phyloP scores from a whole-genome alignment of 129 eudicot genomes.

The Arctium lappa region DNA sequence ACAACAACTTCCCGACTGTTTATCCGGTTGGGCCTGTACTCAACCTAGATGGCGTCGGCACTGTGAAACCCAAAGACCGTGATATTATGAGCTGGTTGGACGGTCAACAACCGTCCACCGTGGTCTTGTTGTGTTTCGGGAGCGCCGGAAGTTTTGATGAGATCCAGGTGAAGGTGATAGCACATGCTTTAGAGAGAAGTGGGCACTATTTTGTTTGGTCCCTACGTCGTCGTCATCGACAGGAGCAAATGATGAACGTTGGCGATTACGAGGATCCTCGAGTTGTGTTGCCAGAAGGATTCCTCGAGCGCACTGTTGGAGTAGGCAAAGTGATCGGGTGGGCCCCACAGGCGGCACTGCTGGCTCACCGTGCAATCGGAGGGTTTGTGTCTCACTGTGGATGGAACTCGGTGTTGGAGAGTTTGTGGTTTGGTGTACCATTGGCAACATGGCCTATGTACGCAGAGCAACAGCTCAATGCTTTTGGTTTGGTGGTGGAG shows the following conservation, averaged over 20 bases:
- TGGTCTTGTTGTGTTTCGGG: conserved; percentile 18
- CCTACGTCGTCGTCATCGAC: neutral
- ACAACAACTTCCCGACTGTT: conserved; percentile 21
- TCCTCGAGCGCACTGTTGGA: conserved; percentile 20
- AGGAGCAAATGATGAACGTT: neutral
- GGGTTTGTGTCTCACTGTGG: conserved; percentile 47
- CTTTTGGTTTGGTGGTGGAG: conserved; percentile 35
- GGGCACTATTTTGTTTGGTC: conserved; percentile 39
- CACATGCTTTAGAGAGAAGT: conserved; percentile 30
- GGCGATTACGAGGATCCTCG: conserved; percentile 16
- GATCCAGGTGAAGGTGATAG: conserved; percentile 28
- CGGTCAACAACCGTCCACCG: conserved; percentile 7
- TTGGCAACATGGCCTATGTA: conserved; percentile 40
- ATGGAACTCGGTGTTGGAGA: conserved; percentile 36
- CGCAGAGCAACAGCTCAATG: conserved; percentile 41
- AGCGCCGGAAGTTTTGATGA: conserved; percentile 28
- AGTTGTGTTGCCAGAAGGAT: conserved; percentile 34
- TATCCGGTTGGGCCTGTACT: conserved; percentile 32
- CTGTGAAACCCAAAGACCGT: neutral
- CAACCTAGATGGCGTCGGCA: conserved; percentile 1
- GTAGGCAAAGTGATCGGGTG: conserved; percentile 33
- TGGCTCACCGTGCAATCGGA: conserved; percentile 30
- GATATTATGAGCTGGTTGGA: conserved; percentile 22
- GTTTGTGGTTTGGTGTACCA: conserved; percentile 36
- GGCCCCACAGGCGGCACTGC: conserved; percentile 37